A percentile compares a stretch with the other conserved stretches of the same genome.
phyloP scores from a whole-genome alignment of 2,329 filamentous ascomycete species.

The Fusarium zealandicum region DNA sequence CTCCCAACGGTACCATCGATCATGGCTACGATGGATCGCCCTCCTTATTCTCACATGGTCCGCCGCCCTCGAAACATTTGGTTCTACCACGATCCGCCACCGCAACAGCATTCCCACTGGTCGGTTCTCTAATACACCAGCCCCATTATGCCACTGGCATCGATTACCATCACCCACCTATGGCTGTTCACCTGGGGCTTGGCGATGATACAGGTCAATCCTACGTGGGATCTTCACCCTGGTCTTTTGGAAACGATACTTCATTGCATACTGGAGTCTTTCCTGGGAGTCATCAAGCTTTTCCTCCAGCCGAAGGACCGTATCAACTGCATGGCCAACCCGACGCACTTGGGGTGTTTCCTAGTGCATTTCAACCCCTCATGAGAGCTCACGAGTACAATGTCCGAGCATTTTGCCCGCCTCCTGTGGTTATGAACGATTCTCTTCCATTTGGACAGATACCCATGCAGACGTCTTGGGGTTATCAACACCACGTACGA shows the following conservation, averaged over 20 bases:
- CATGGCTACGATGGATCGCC: constrained; percentile 89
- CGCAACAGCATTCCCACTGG: constrained; percentile 25
- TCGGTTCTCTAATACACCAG: constrained; percentile 20
- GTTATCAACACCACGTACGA: constrained; percentile 20
- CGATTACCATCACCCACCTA: constrained; percentile 21
- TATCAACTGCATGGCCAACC: constrained; percentile 25
- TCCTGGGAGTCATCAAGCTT: constrained; percentile 18
- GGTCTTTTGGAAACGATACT: constrained; percentile 26
- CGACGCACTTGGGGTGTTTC: constrained; percentile 28
- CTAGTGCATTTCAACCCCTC: constrained; percentile 43
- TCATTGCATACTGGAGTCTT: constrained; percentile 22
- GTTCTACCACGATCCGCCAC: constrained; percentile 66
- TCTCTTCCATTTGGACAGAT: constrained; percentile 44
- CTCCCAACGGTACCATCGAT: constrained; percentile 90
- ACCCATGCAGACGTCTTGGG: constrained; percentile 37
- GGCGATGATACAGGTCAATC: constrained; percentile 22
- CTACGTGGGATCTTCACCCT: constrained; percentile 18
- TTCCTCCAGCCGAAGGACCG: constrained; percentile 19
- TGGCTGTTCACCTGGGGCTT: constrained; percentile 19
- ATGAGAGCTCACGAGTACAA: constrained; percentile 49
- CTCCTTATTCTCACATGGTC: constrained; percentile 73
- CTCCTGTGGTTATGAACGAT: constrained; percentile 44
- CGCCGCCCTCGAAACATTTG: constrained; percentile 83
- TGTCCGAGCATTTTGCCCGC: constrained; percentile 49
- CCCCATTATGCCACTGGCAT: constrained; percentile 19